Evolutionary conservation across 495 filamentous ascomycete species (phyloP).

Genomic region (Oleoguttula mirabilis): DNA sequence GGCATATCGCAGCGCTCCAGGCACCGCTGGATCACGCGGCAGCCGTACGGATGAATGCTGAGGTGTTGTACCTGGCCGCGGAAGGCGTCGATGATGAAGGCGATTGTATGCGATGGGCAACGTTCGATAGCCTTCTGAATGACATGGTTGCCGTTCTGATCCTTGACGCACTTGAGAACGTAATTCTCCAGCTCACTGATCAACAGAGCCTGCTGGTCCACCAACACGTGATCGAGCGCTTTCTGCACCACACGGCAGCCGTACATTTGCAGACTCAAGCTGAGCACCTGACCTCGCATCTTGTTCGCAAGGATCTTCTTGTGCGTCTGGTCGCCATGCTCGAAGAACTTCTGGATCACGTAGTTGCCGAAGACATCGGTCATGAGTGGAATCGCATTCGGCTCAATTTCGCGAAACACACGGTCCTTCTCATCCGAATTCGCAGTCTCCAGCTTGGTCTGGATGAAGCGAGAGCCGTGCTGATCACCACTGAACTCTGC

Average conservation of each 20-base stretch:
- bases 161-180: slow-evolving; percentile 68
- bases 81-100: slow-evolving; percentile 82
- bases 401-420: slow-evolving; percentile 74
- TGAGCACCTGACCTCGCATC: slow-evolving; percentile 75
- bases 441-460: slow-evolving; percentile 84
- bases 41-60: slow-evolving; percentile 74
- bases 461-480: slow-evolving; percentile 90
- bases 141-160: slow-evolving; percentile 94
- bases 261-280: slow-evolving; percentile 81
- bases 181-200: slow-evolving; percentile 73
- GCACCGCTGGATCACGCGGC: slow-evolving; percentile 87
- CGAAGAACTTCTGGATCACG: slow-evolving; percentile 95
- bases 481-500: slow-evolving; percentile 96
- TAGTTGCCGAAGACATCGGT: slow-evolving; percentile 97
- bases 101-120: slow-evolving; percentile 67
- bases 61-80: slow-evolving; percentile 64
- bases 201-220: slow-evolving; percentile 76
- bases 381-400: slow-evolving; percentile 79
- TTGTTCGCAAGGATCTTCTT: slow-evolving; percentile 74
- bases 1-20: slow-evolving; percentile 69
- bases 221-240: slow-evolving; percentile 83
- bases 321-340: slow-evolving; percentile 88
- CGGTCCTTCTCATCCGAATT: slow-evolving; percentile 97
- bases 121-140: slow-evolving; percentile 90
- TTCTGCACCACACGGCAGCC: slow-evolving; percentile 95